Base-by-base conservation (phyloP, 345 rosid species). In the Eucalyptus coolabah region DNA sequence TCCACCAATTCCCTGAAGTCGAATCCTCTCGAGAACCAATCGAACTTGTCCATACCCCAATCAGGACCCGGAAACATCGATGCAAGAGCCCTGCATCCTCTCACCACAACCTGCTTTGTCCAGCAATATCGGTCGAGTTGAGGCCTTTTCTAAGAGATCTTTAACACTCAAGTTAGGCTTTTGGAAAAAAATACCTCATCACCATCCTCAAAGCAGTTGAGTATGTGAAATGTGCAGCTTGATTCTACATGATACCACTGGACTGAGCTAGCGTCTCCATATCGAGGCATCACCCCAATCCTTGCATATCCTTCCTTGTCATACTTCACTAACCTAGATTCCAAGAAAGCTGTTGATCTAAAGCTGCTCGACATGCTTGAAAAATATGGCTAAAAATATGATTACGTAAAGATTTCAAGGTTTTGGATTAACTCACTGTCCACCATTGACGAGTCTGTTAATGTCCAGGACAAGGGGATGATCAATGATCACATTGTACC, bases 401-500 rank as follows among this genome's bases (percentile, higher is more conserved):
- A 65, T 32, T 6, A 65, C 34, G 17, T 65, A 30, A 65, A 30
- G 72, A n/a, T 28, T 65, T 65, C 19, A 30, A 65, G 72, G 34
- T 65, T 65, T 30, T 14, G 72, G 72, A 65, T 65, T 12, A 12
- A 94, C 97, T 95, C 88, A 94, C 96, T 93, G 93, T 87, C 96
- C 96, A 40, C 96, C 96, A 23, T 82, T 81, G 65, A 92, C 30
- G 40, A 95, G 93, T 87, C 95, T 89, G 50, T 88, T 59, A 56
- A 91, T 47, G 91, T 95, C 93, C 86, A 92, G 49, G 8, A 89
- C 86, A 17, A 94, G 88, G 50, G 93, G 93, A 72, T 89, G 93
- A 88, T 94, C 96, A 87, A 93, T 50, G 65, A 95, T 90, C 53
- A 94, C 93, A 89, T 93, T 95, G 88, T 93, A 94, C 92, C 95